Base-by-base conservation (phyloP, 139 green algal genomes). In the Micromonas commoda region DNA sequence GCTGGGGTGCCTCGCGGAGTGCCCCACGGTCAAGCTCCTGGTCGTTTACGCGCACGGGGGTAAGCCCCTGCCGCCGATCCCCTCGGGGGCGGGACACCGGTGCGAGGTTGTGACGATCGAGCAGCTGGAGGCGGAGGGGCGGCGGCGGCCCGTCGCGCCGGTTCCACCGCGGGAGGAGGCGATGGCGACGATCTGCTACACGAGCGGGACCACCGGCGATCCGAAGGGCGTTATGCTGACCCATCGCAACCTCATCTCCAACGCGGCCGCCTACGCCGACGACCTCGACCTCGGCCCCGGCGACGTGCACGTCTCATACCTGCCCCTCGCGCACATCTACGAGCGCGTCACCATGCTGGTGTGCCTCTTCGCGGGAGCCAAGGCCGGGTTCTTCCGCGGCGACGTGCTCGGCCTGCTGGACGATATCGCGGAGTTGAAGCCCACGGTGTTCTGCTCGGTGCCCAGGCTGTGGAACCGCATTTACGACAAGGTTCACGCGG, bases 391-490 rank as follows among this genome's bases (percentile, higher is more conserved):
- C 32, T 80, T 33, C 35, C 74, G 74, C 57, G 74, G 74, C 74
- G 74, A 80, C 60, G 74, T 80, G 0, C 31, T 72, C 26, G 31
- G 28, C 2, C 28, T 82, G 28, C 79, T 88, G 64, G 84, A 88
- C 34, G 84, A 88, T 82, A 80, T 88, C 31, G 51, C 67, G 63
- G 84, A 66, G 71, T 64, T 88, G 32, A 78, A 71, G 71, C 92
- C 92, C 2, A 95, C 89, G 34, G 78, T 96, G 38, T 97, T 98
- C 77, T 80, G 78, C 24, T 91, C 81, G 37, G 94, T 99, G 69
- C 95, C 95, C 0, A 87, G 95, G 2, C 88, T 99, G 73, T 98
- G 89, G 86, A 98, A 98, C 84, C 88, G 95, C 73, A 97, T 99
- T 82, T 96, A 98, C 81, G 95, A 99, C 87, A 66, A 68, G 51